Base-by-base conservation (phyloP, 805 yeast species). In the Nakazawaea ambrosiae region DNA sequence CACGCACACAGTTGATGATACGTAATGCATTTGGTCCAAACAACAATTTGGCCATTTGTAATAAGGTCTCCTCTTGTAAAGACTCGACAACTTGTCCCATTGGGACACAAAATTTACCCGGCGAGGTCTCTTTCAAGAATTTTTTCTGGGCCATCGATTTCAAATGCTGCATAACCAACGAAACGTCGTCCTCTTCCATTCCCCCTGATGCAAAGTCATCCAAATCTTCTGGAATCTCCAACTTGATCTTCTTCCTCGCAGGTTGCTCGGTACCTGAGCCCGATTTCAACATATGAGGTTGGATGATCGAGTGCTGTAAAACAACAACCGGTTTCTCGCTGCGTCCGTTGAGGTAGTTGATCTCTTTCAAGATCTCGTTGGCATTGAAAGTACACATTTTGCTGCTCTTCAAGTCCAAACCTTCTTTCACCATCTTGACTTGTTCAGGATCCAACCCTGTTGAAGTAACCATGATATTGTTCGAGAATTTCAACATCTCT, bases 1-100 rank as follows among this genome's bases (percentile, higher is more conserved):
- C 70, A 40, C 84, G 75, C 23, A 92, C 70, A 48, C 95, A 83
- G 45, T 94, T 77, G 42, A 90, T 60, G 2, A 92, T 66, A 37
- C 96, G 70, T 39, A 83, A 68, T 0, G 89, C 75, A 14, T 79
- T 70, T 7, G 70, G 62, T 1, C 92, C 92, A 42, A 83, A 60
- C 0, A 84, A 69, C 2, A 76, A 61, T 39, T 78, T 73, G 29
- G 84, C 51, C 19, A 78, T 53, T 31, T 75, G 70, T 45, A 81
- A 84, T 48, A 70, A 73, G 14, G 69, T 69, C 40, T 62, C 59
- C 31, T 67, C 63, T 48, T 74, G 71, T 19, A 78, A 54, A 5
- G 57, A 46, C 11, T 70, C 65, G 24, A 63, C 55, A 16, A 84
- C 48, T 25, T 68, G 64, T 2, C 73, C 61, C 54, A 67, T 80